phyloP scores from a whole-genome alignment of 1,284 basidiomycete genomes.

The Tremellales sp. region DNA sequence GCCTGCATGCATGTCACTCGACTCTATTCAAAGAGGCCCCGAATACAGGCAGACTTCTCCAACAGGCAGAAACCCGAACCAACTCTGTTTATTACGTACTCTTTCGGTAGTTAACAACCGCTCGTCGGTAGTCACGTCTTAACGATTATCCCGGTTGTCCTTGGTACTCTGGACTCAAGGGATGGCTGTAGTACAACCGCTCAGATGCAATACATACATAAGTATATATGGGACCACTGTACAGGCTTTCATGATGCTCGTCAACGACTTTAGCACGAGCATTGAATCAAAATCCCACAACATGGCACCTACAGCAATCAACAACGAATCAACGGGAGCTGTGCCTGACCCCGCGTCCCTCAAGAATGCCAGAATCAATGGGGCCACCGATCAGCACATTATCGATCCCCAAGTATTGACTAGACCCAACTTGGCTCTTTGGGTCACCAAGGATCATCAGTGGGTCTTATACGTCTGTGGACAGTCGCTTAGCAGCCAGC shows the following conservation, averaged over 20 bases:
- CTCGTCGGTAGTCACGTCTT: too few species aligned
- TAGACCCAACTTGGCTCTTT: conserved; percentile 30
- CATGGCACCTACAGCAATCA: conserved; percentile 1
- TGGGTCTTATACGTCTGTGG: conserved; percentile 4
- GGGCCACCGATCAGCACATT: conserved; percentile 4
- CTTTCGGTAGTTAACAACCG: background rate
- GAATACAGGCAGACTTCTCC: too few species aligned
- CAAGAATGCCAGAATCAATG: background rate
- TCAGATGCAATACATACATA: background rate
- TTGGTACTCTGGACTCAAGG: background rate
- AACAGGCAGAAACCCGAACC: too few species aligned
- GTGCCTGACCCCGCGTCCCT: background rate
- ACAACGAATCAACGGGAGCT: background rate
- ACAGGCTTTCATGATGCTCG: background rate
- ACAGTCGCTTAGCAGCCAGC: background rate
- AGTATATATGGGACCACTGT: background rate
- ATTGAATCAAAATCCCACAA: background rate
- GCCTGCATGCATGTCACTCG: too few species aligned
- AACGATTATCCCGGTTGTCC: background rate
- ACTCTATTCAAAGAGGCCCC: too few species aligned
- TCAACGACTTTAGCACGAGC: too few species aligned
- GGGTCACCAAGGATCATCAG: conserved; percentile 31
- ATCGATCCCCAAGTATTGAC: conserved; percentile 11
- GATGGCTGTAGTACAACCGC: too few species aligned
- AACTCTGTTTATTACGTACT: too few species aligned